Evolutionary conservation across 768 basidiomycete genomes (phyloP), one percentile per base, ranked within the genome.

Genomic region (Tricholoma sp.): DNA sequence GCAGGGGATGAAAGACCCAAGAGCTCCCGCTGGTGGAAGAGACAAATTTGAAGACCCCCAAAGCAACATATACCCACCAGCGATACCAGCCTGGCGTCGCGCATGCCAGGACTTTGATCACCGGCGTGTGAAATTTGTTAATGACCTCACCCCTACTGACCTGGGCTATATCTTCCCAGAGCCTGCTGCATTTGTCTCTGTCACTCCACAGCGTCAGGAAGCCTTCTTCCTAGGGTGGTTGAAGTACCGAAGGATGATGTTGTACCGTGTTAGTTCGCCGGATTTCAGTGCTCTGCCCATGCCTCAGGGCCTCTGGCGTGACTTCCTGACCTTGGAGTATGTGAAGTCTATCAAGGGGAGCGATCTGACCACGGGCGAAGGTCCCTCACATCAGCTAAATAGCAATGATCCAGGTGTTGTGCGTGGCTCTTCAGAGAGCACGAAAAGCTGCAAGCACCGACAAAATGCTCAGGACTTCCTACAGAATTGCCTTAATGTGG

Each of bases 91-190:
- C 15, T 52, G 51, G 51, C 18, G 34, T 13, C 24, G 11, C 2
- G 44, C 51, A 7, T 12, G 8, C 1, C 12, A 52, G 34, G 18
- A 12, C 20, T 34, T 52, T 11, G 17, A 51, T 10, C 0, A 20
- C 7, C 34, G 18, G 18, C 2, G 12, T 33, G 51, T 33, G 17
- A 29, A 34, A 6, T 52, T 52, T 24, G n/a, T 24, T 13, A 3
- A 12, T 2, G 34, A 39, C 6, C 51, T 52, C 34, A 17, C 39
- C 12, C 51, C 34, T 13, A 51, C 24, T 6, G 55, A 56, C 42
- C 47, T 49, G 4, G 50, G 55, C 9, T 56, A 56, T 24, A 34
- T 56, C 12, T 50, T 56, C 18, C 55, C 55, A 1, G 49, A 56
- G 15, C 55, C 55, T 32, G 52, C 39, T 1, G 36, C 17, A 10